A percentile compares a stretch with the other conserved stretches of the same genome.
Evolutionary conservation across 176 grass and related monocot species (phyloP).

Genomic region (Eleusine indica): DNA sequence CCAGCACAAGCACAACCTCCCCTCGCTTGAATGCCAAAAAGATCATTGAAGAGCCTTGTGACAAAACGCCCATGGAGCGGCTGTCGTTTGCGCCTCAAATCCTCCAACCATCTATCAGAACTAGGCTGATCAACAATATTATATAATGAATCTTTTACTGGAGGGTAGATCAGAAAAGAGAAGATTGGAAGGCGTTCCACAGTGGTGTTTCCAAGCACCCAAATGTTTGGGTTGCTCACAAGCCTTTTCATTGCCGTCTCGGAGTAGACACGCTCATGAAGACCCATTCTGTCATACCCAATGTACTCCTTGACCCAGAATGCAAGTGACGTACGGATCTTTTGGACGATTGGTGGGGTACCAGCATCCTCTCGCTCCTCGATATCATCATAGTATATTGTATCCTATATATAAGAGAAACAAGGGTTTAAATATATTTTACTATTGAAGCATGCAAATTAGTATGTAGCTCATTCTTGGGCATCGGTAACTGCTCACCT

Average conservation of each 20-base stretch:
- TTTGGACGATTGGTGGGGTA: conserved; percentile 70
- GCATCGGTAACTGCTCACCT: conserved; percentile 35
- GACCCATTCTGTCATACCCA: conserved; percentile 47
- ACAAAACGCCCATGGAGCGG: conserved; percentile 72
- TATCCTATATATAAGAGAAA: conserved; percentile 43
- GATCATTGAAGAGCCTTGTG: conserved; percentile 67
- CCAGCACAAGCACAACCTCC: conserved; percentile 76
- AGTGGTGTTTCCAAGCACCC: conserved; percentile 55
- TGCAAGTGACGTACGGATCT: conserved; percentile 58
- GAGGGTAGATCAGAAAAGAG: conserved; percentile 66
- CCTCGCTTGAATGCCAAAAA: conserved; percentile 79
- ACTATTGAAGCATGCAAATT: neutral
- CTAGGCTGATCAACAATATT: neutral
- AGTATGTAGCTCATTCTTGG: no score
- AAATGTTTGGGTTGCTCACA: conserved; percentile 31
- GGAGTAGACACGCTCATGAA: conserved; percentile 40
- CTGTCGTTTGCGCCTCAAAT: neutral
- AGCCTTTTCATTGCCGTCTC: conserved; percentile 53
- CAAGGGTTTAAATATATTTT: neutral
- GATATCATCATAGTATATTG: conserved; percentile 57
- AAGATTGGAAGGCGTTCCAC: conserved; percentile 60
- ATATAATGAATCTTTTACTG: neutral
- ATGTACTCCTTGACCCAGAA: conserved; percentile 81
- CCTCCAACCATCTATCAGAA: neutral
- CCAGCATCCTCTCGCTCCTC: conserved; percentile 75